phyloP scores from a whole-genome alignment of 106 monocot species.

The Posidonia australis region DNA sequence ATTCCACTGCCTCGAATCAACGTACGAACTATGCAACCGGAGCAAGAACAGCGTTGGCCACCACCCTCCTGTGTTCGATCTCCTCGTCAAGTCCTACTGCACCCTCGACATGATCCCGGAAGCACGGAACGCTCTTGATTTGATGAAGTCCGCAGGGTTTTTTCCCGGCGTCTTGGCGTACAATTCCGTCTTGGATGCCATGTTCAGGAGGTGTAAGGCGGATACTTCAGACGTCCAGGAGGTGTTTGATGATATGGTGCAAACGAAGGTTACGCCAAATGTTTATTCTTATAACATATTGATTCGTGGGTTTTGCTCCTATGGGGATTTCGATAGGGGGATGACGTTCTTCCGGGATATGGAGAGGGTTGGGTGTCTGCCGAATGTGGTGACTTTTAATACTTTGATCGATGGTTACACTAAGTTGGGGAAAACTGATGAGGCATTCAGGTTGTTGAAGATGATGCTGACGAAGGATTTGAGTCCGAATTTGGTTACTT shows the following conservation, averaged over 20 bases:
- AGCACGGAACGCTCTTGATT: constrained; percentile 36
- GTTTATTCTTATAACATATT: constrained; percentile 74
- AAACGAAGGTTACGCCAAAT: constrained; percentile 37
- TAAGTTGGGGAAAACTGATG: constrained; percentile 24
- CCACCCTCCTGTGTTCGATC: constrained; percentile 35
- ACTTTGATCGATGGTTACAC: constrained; percentile 50
- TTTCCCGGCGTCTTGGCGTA: constrained; percentile 40
- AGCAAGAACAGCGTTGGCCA: neutral
- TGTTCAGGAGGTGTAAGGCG: constrained; percentile 29
- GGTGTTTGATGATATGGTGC: constrained; percentile 30
- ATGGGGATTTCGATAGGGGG: constrained; percentile 32
- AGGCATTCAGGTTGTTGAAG: constrained; percentile 23
- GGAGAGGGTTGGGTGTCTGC: constrained; percentile 36
- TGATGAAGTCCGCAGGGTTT: constrained; percentile 35
- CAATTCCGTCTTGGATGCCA: constrained; percentile 62
- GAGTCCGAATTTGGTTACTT: constrained; percentile 50
- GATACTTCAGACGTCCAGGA: constrained; percentile 3
- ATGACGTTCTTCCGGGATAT: constrained; percentile 34
- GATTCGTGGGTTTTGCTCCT: constrained; percentile 40
- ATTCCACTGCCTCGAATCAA: constrained; percentile 14
- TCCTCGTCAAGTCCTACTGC: constrained; percentile 52
- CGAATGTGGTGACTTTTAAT: constrained; percentile 70
- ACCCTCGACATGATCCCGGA: constrained; percentile 23
- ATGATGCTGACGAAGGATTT: constrained; percentile 26
- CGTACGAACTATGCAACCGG: constrained; percentile 8